These are phyloP conservation scores for Trypanosomatidae sp. DNA, from an alignment of 208 protist species.

Conservation along the genomic window DNA sequence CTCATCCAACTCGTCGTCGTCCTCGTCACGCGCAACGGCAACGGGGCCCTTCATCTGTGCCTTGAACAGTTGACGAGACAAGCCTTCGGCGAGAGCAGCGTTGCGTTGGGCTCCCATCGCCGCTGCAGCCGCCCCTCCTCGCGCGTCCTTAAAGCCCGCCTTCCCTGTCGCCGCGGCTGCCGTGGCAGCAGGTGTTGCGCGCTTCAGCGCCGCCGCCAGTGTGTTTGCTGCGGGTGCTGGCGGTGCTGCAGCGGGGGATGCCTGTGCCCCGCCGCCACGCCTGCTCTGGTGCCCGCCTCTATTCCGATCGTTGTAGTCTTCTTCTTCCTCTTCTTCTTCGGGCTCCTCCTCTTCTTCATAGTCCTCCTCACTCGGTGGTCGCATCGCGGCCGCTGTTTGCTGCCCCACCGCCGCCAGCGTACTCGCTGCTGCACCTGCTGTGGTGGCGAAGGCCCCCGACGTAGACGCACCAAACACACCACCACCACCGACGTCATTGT, in stretches of 20 bases:
- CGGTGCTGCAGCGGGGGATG: no score
- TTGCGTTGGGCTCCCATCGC: conserved; percentile 6
- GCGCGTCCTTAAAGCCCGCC: no score
- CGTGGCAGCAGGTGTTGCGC: no score
- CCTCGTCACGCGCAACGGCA: neutral
- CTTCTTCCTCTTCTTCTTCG: conserved; percentile 30
- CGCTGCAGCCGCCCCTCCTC: conserved; percentile 1
- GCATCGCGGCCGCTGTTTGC: neutral
- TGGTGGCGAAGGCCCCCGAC: no score
- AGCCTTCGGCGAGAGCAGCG: conserved; percentile 14
- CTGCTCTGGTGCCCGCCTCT: no score
- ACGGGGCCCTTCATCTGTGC: conserved; percentile 18
- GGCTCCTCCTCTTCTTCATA: conserved; percentile 29
- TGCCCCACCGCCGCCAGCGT: conserved; percentile 17
- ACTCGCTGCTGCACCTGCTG: conserved; percentile 5
- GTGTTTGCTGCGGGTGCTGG: no score
- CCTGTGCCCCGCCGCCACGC: no score
- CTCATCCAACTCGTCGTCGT: conserved; percentile 47
- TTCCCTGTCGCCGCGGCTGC: no score
- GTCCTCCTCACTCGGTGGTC: conserved; percentile 7
- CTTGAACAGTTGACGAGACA: conserved; percentile 55
- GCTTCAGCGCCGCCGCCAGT: no score
- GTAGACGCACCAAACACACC: no score
- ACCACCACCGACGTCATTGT: neutral
- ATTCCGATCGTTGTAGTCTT: no score